Conservation (phyloP, 306 rosid genomes). For the Pterocarpus santalinus region DNA sequence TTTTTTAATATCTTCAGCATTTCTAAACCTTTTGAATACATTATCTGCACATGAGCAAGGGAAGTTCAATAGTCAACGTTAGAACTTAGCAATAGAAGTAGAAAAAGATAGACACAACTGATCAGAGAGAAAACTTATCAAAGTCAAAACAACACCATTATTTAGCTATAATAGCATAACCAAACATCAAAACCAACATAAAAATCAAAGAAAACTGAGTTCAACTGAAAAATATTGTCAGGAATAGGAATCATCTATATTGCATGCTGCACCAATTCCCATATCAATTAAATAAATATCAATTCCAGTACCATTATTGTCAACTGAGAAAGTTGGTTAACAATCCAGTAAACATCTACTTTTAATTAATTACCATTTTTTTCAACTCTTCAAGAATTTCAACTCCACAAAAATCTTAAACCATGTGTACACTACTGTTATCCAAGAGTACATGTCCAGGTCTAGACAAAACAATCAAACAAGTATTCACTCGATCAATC, state of each 20-base stretch:
- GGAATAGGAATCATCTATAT: conserved; percentile 5
- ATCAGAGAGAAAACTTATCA: neutral
- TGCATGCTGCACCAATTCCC: conserved; percentile 5
- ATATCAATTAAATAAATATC: neutral
- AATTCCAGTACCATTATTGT: neutral
- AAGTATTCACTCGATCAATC: conserved; percentile 6
- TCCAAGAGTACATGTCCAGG: neutral
- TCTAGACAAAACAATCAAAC: conserved; percentile 3
- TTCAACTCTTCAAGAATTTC: neutral
- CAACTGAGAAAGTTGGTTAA: neutral
- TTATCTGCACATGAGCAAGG: conserved; percentile 65
- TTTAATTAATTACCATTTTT: neutral
- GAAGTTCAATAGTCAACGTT: conserved; percentile 18
- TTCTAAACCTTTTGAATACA: conserved; percentile 77
- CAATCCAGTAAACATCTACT: neutral
- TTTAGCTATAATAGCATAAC: neutral
- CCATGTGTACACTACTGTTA: neutral
- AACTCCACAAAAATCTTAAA: neutral
- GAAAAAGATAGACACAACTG: neutral
- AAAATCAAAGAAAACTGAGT: conserved; percentile 10
- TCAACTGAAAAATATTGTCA: conserved; percentile 2
- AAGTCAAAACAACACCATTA: neutral
- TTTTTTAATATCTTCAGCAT: conserved; percentile 86
- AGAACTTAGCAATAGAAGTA: neutral
- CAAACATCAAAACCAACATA: conserved; percentile 14